Evolutionary conservation across 768 basidiomycete species (phyloP).

Genomic region (Boletus reticulatus): DNA sequence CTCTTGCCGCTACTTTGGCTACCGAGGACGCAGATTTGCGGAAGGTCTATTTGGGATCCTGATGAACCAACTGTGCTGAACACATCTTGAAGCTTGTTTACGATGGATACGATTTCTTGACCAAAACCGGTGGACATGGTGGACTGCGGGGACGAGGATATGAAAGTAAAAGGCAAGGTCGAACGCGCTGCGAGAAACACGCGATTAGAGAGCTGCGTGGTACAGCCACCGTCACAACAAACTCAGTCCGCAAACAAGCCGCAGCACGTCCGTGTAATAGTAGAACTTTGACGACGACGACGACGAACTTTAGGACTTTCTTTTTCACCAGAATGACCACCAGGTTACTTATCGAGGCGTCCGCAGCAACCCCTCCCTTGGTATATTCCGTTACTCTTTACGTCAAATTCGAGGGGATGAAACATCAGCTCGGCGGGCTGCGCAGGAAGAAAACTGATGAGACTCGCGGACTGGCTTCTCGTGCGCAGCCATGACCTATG

Average conservation of each 20-base stretch:
- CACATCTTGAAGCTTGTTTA: slow-evolving; percentile 92
- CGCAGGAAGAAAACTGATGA: too few species aligned
- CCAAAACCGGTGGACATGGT: slow-evolving; percentile 63
- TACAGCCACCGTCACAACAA: slow-evolving; percentile 28
- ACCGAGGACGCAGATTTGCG: slow-evolving; percentile 88
- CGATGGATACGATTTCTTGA: slow-evolving; percentile 72
- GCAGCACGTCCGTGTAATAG: too few species aligned
- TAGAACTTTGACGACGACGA: neutral
- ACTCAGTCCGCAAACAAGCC: neutral
- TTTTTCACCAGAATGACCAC: neutral
- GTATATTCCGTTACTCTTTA: slow-evolving; percentile 3
- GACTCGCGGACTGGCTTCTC: too few species aligned
- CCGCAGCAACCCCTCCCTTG: neutral
- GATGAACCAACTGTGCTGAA: slow-evolving; percentile 81
- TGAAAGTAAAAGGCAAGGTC: slow-evolving; percentile 14
- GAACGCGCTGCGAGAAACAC: slow-evolving; percentile 17
- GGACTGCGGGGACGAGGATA: slow-evolving; percentile 14
- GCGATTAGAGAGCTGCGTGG: slow-evolving; percentile 14
- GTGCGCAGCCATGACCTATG: slow-evolving; percentile 4
- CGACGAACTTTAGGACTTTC: too few species aligned
- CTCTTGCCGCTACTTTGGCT: slow-evolving; percentile 94
- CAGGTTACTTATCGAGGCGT: neutral
- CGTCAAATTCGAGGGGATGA: neutral
- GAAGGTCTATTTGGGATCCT: slow-evolving; percentile 79
- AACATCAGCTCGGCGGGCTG: neutral